These are phyloP conservation scores for Talaromyces atroroseus DNA, from an alignment of 2,329 filamentous ascomycete genomes.

Conservation along the genomic window DNA sequence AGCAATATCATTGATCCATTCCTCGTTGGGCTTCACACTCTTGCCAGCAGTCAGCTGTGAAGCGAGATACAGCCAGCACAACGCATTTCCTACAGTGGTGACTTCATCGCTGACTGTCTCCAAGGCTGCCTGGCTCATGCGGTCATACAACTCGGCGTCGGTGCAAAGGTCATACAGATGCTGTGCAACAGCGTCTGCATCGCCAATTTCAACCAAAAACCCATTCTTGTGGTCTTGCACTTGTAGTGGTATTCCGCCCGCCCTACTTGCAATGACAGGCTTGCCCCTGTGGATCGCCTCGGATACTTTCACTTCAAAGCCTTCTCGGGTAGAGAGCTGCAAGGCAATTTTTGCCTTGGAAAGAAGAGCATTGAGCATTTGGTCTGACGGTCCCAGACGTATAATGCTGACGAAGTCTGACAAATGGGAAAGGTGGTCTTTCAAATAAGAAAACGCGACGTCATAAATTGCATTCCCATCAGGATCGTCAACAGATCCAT, in stretches of 20 bases:
- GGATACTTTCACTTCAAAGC: slow-evolving; percentile 81
- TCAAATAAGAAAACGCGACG: slow-evolving; percentile 62
- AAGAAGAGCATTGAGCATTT: slow-evolving; percentile 71
- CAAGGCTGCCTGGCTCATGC: slow-evolving; percentile 61
- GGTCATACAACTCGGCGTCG: slow-evolving; percentile 57
- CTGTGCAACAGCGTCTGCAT: slow-evolving; percentile 63
- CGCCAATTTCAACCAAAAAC: slow-evolving; percentile 66
- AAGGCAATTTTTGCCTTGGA: slow-evolving; percentile 67
- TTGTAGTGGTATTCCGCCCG: slow-evolving; percentile 77
- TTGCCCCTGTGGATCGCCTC: slow-evolving; percentile 76
- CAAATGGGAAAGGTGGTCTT: slow-evolving; percentile 58
- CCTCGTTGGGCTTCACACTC: slow-evolving; percentile 53
- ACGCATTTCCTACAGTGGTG: slow-evolving; percentile 70
- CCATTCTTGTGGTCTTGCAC: slow-evolving; percentile 66
- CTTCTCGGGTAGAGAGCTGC: slow-evolving; percentile 74
- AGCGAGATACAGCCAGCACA: slow-evolving; percentile 73
- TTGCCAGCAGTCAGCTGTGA: slow-evolving; percentile 58
- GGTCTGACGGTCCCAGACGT: slow-evolving; percentile 71
- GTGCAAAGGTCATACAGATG: slow-evolving; percentile 63
- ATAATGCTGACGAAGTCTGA: slow-evolving; percentile 65
- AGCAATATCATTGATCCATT: slow-evolving; percentile 71
- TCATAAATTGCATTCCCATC: slow-evolving; percentile 69
- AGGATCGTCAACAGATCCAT: slow-evolving; percentile 75
- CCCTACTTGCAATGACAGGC: slow-evolving; percentile 68
- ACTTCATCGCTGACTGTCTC: slow-evolving; percentile 73